phyloP scores from a whole-genome alignment of 495 filamentous ascomycete genomes.

The Cudoniella acicularis region DNA sequence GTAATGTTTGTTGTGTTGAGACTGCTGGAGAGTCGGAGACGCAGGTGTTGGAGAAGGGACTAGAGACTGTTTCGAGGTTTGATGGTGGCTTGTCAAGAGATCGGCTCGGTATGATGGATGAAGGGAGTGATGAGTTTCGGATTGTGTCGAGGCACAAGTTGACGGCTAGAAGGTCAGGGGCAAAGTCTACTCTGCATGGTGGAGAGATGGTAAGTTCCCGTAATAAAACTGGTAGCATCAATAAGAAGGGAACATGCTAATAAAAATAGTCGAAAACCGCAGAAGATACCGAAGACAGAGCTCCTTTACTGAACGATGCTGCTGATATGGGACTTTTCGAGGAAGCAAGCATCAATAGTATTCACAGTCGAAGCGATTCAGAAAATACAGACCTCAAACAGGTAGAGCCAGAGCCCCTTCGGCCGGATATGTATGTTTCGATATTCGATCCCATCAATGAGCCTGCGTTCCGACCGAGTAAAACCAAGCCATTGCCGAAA shows the following conservation, averaged over 20 bases:
- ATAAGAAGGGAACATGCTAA: neutral
- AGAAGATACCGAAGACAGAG: conserved; percentile 4
- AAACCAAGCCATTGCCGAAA: conserved; percentile 41
- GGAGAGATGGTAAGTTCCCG: neutral
- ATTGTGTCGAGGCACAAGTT: neutral
- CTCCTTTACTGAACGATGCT: conserved; percentile 11
- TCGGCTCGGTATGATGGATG: conserved; percentile 13
- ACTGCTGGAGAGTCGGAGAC: conserved; percentile 2
- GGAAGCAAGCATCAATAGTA: conserved; percentile 4
- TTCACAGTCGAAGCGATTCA: conserved; percentile 16
- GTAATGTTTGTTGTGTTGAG: conserved; percentile 15
- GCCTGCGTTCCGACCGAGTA: conserved; percentile 37
- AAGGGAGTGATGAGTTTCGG: neutral
- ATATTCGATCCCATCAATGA: conserved; percentile 36
- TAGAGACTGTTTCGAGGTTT: conserved; percentile 16
- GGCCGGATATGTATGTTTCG: conserved; percentile 34
- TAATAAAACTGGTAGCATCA: neutral
- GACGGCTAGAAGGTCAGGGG: neutral
- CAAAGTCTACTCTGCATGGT: neutral
- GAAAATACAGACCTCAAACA: conserved; percentile 8
- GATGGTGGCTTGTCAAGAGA: conserved; percentile 24
- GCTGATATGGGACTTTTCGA: conserved; percentile 12
- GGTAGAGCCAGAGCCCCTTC: neutral
- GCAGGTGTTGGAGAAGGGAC: conserved; percentile 12
- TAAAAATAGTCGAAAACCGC: too few relatives aligned